A percentile compares a stretch with the other conserved stretches of the same genome.
Conservation (phyloP, 2,329 filamentous ascomycete species). For the Colletotrichum orbiculare region DNA sequence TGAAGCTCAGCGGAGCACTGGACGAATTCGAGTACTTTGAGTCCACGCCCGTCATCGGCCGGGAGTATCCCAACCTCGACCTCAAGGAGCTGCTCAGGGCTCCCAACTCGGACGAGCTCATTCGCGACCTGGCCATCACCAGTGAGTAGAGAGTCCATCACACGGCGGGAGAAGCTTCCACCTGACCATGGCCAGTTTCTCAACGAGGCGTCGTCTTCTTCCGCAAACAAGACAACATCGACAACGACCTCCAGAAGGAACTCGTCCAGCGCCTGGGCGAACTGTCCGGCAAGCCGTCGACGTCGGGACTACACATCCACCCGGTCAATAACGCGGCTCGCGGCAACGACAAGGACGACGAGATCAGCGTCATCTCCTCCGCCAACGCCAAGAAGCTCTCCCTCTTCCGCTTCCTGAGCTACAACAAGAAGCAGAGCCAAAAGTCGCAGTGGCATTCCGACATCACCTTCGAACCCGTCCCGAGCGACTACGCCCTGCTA, state of each 20-base stretch:
- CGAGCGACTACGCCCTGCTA: conserved; percentile 71
- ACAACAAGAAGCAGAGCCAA: conserved; percentile 57
- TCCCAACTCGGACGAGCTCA: conserved; percentile 69
- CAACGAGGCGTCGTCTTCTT: conserved; percentile 78
- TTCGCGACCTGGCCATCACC: conserved; percentile 75
- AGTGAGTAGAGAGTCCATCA: conserved; percentile 53
- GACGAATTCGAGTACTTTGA: conserved; percentile 67
- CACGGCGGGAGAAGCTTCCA: too few relatives aligned
- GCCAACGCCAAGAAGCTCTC: conserved; percentile 64
- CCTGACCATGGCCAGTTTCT: conserved; percentile 60
- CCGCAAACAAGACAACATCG: conserved; percentile 70
- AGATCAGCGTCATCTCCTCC: conserved; percentile 74
- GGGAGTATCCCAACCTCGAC: conserved; percentile 68
- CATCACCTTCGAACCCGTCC: conserved; percentile 73
- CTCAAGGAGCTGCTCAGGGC: conserved; percentile 70
- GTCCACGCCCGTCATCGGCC: conserved; percentile 70
- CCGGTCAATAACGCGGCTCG: conserved; percentile 65
- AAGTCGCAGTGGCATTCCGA: conserved; percentile 69
- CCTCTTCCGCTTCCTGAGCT: conserved; percentile 45
- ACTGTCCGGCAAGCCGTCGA: conserved; percentile 65
- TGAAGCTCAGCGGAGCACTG: conserved; percentile 62
- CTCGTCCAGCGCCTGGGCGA: conserved; percentile 70
- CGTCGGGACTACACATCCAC: conserved; percentile 69
- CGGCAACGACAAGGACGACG: conserved; percentile 63
- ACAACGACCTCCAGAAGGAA: conserved; percentile 73